Base-by-base conservation (phyloP, 768 basidiomycete species). In the Calocybe cyanea region DNA sequence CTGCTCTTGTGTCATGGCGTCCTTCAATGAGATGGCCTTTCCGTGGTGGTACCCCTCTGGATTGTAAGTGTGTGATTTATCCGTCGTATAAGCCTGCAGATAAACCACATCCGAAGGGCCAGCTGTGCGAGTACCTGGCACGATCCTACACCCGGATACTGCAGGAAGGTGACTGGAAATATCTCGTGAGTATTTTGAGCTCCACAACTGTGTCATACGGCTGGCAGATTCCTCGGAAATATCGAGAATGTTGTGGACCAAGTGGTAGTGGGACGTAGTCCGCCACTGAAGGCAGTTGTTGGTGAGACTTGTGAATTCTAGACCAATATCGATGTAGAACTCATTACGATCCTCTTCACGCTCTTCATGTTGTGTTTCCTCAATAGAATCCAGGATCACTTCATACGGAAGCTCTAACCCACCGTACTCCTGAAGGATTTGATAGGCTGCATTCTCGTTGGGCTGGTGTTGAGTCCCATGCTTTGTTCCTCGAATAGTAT, bases 401-500 rank as follows among this genome's bases (percentile, higher is more conserved):
- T n/a, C n/a, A n/a, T n/a, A n/a, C n/a, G n/a, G n/a, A n/a, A n/a
- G n/a, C n/a, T n/a, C n/a, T n/a, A n/a, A n/a, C n/a, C n/a, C n/a
- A n/a, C n/a, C n/a, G n/a, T n/a, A n/a, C 14, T 41, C 25, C 1
- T 15, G 1, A 0, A 54, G 38, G 10, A 23, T 21, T 1, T 32
- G n/a, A 2, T 35, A 14, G 0, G 48, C 24, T 4, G 40, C 34
- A 1, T 1, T 3, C 2, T 0, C 9, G 2, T 45, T 43, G 1
- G 21, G 5, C 1, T 8, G 7, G 41, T 67, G 63, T 1, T 7
- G 10, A 11, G 44, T 53, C 7, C 46, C 28, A 10, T 54, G 39
- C 30, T 69, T 69, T 0, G 54, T 37, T 0, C 64, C 65, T 1
- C 57, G 50, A 13, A 66, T 50, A 4, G 62, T 61, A 30, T 65